phyloP scores from a whole-genome alignment of 108 stramenopile genomes.

The Cyclotella baltica region DNA sequence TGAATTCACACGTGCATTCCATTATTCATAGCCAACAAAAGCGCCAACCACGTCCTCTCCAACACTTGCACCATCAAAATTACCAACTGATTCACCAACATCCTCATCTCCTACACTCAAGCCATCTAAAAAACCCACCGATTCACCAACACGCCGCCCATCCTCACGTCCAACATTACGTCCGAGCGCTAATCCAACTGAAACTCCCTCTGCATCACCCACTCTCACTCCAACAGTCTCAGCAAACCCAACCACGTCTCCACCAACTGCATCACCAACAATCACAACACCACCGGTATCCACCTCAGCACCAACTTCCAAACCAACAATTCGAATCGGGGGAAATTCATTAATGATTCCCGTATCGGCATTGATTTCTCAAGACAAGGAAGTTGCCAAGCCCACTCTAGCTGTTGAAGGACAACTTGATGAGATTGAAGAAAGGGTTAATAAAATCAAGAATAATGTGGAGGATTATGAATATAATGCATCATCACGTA shows the following conservation, averaged over 20 bases:
- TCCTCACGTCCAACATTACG: background rate
- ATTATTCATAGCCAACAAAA: background rate
- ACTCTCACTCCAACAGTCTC: background rate
- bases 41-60: background rate
- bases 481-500: too few relatives aligned
- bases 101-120: background rate
- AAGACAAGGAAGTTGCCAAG: background rate
- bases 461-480: background rate
- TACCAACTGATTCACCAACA: slow-evolving; percentile 7
- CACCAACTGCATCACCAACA: background rate
- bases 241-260: background rate
- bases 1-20: background rate
- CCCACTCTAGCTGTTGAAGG: background rate
- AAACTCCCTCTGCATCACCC: background rate
- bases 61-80: slow-evolving; percentile 7
- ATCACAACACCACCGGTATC: background rate
- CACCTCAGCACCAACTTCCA: background rate
- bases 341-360: slow-evolving; percentile 14
- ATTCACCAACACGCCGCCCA: background rate
- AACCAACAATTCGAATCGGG: background rate
- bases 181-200: background rate
- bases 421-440: background rate
- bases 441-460: background rate
- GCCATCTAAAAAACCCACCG: background rate
- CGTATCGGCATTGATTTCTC: background rate